These are phyloP conservation scores for Heterobasidion parviporum DNA, from an alignment of 1,284 basidiomycete genomes.

Conservation along the genomic window DNA sequence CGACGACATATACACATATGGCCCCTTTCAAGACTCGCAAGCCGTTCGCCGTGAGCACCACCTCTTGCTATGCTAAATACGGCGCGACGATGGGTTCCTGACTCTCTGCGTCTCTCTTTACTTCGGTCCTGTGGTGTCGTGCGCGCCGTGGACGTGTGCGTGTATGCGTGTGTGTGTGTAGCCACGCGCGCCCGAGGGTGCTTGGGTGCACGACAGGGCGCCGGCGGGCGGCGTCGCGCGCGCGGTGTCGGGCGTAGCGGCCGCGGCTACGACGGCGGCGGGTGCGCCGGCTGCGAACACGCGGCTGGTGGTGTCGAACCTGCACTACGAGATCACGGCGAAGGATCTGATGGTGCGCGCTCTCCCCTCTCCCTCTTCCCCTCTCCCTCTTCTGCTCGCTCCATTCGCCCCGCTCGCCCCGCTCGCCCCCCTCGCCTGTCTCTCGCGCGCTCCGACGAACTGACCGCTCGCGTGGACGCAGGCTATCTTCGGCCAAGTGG, in stretches of 20 bases:
- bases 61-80: not conserved
- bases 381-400: too few relatives aligned
- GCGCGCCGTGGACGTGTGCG: too few relatives aligned
- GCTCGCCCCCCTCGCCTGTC: too few relatives aligned
- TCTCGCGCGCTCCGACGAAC: too few relatives aligned
- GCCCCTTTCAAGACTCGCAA: not conserved
- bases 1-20: not conserved
- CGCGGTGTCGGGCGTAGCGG: not conserved
- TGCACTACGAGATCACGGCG: constrained; percentile 91
- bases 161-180: not conserved
- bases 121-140: too few relatives aligned
- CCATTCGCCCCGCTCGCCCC: too few relatives aligned
- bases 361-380: not conserved
- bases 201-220: constrained; percentile 3
- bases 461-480: too few relatives aligned
- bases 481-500: constrained; percentile 89
- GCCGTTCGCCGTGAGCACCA: not conserved
- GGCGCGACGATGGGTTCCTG: not conserved
- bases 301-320: constrained; percentile 75
- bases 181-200: not conserved
- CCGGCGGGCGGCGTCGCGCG: not conserved
- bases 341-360: constrained; percentile 78
- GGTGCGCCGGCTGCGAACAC: constrained; percentile 31
- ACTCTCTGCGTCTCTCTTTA: not conserved
- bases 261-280: not conserved